Percentiles rank a stretch among this genome's conserved stretches.
phyloP scores from a whole-genome alignment of 1,284 basidiomycete species.

The Athelia sp. region DNA sequence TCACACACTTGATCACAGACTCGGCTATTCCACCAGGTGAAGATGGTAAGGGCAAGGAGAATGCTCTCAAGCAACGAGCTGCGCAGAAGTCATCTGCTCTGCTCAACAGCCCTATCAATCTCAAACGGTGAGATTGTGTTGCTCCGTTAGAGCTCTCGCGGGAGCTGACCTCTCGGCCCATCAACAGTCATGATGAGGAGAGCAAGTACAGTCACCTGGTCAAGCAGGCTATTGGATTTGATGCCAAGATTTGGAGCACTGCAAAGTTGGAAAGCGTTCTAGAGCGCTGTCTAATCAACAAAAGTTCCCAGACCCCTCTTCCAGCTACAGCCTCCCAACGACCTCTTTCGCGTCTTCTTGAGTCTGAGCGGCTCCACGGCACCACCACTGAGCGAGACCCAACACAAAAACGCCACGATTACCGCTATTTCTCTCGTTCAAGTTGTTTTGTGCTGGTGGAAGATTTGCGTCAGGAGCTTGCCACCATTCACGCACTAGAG shows the following conservation, averaged over 20 bases:
- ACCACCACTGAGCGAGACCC: constrained; percentile 85
- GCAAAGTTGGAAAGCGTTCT: constrained; percentile 72
- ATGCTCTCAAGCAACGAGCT: constrained; percentile 31
- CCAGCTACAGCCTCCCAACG: constrained; percentile 22
- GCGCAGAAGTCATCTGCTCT: constrained; percentile 17
- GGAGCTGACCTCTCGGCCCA: constrained; percentile 8
- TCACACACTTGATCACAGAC: constrained; percentile 86
- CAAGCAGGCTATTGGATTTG: constrained; percentile 70
- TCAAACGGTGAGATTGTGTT: constrained; percentile 44
- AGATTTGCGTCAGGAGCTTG: constrained; percentile 78
- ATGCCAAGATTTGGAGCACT: constrained; percentile 88
- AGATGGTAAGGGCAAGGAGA: constrained; percentile 54
- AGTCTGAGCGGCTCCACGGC: constrained; percentile 86
- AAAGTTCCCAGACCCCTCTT: constrained; percentile 11
- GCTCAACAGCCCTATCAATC: constrained; percentile 64
- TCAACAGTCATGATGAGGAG: constrained; percentile 23
- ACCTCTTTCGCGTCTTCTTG: constrained; percentile 66
- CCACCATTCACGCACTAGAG: constrained; percentile 65
- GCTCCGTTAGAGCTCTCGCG: background rate
- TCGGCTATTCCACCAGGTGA: constrained; percentile 27
- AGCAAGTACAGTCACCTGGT: constrained; percentile 50
- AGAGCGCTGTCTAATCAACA: constrained; percentile 32
- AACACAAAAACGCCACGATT: constrained; percentile 82
- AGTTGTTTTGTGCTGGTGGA: constrained; percentile 87
- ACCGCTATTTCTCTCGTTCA: constrained; percentile 81